phyloP scores from a whole-genome alignment of 2,329 filamentous ascomycete species.

The Didymella pinodella region DNA sequence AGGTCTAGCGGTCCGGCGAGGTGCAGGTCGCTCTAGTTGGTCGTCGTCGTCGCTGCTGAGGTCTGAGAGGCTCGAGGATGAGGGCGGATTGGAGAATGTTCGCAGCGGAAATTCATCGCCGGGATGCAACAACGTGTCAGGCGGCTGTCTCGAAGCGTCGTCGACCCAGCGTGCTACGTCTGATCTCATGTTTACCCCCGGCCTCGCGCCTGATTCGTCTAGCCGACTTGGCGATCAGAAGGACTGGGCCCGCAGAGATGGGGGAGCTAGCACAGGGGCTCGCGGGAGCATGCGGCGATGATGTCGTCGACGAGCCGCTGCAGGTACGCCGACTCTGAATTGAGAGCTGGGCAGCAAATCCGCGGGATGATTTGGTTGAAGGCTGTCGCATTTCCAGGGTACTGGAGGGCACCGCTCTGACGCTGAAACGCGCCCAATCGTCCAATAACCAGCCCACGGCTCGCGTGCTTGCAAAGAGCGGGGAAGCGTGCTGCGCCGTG shows the following conservation, averaged over 20 bases:
- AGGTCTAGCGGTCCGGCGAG: neutral
- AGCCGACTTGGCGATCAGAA: slow-evolving; percentile 27
- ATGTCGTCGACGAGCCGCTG: slow-evolving; percentile 9
- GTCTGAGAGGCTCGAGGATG: slow-evolving; percentile 39
- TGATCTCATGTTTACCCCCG: slow-evolving; percentile 29
- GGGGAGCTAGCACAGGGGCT: slow-evolving; percentile 18
- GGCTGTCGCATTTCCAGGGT: slow-evolving; percentile 17
- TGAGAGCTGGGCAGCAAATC: slow-evolving; percentile 6
- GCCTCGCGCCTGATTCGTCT: slow-evolving; percentile 28
- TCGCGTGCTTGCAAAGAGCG: slow-evolving; percentile 13
- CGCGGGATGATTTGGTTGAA: neutral
- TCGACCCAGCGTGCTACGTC: slow-evolving; percentile 46
- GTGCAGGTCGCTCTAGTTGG: neutral
- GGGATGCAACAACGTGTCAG: slow-evolving; percentile 42
- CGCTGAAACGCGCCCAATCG: slow-evolving; percentile 14
- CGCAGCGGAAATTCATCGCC: slow-evolving; percentile 50
- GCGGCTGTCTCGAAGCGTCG: slow-evolving; percentile 34
- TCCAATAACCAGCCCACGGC: slow-evolving; percentile 6
- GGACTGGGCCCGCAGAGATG: slow-evolving; percentile 11
- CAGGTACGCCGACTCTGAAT: neutral
- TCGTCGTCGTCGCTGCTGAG: slow-evolving; percentile 25
- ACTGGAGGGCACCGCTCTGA: neutral
- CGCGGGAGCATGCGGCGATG: slow-evolving; percentile 19
- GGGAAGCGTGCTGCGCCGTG: slow-evolving; percentile 17
- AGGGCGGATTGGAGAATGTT: slow-evolving; percentile 47